These are phyloP conservation scores for Silene uniflora DNA, from an alignment of 148 eudicot species.

Conservation along the genomic window DNA sequence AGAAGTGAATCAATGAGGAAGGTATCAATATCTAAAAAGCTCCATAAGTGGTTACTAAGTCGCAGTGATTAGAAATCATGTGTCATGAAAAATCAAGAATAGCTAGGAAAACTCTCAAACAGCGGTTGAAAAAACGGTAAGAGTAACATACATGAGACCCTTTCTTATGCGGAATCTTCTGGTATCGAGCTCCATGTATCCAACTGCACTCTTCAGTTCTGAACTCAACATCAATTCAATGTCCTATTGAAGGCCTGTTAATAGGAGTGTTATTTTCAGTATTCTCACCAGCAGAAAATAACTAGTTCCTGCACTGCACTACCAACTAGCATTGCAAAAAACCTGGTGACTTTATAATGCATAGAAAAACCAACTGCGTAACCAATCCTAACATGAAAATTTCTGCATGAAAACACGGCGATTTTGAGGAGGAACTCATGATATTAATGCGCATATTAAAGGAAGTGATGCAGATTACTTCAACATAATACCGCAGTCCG, in stretches of 20 bases:
- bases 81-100: not conserved
- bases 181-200: too few species aligned
- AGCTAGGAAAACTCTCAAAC: not conserved
- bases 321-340: too few species aligned
- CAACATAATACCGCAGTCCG: too few species aligned
- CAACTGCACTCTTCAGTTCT: not conserved
- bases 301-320: too few species aligned
- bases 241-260: not conserved
- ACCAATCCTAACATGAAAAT: not conserved
- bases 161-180: not conserved
- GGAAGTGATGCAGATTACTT: not conserved
- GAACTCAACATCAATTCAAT: not conserved
- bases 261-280: too few species aligned
- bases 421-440: not conserved
- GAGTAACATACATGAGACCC: not conserved
- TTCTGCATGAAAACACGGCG: not conserved
- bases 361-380: too few species aligned
- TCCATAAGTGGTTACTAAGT: too few species aligned
- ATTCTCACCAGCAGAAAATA: too few species aligned
- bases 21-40: too few species aligned
- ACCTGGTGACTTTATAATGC: too few species aligned
- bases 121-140: not conserved
- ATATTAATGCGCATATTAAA: not conserved
- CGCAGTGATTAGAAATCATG: too few species aligned
- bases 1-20: too few species aligned